phyloP scores from a whole-genome alignment of 345 rosid species.

The Gossypium anomalum region DNA sequence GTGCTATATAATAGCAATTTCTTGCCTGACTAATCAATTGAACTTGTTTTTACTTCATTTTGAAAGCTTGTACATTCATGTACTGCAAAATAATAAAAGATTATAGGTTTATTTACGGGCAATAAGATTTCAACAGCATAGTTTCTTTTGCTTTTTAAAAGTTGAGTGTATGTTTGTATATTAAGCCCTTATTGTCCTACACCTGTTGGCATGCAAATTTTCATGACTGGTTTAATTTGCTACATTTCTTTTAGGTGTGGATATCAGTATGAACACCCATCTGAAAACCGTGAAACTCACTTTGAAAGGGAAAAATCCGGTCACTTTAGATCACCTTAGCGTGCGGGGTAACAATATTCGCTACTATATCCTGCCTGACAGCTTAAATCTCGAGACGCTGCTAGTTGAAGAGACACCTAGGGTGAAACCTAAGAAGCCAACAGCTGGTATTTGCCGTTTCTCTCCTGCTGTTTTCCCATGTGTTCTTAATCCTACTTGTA shows the following conservation, averaged over 20 bases:
- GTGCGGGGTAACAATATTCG: constrained; percentile 95
- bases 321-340: constrained; percentile 83
- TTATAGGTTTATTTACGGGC: neutral
- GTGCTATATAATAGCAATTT: neutral
- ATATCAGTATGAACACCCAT: constrained; percentile 98
- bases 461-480: neutral
- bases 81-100: neutral
- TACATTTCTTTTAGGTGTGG: constrained; percentile 61
- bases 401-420: constrained; percentile 93
- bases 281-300: constrained; percentile 88
- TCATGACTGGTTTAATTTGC: neutral
- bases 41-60: neutral
- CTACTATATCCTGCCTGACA: constrained; percentile 96
- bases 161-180: neutral
- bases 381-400: constrained; percentile 92
- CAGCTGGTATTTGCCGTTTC: constrained; percentile 55
- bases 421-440: constrained; percentile 94
- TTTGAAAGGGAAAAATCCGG: constrained; percentile 88
- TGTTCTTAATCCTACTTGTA: constrained; percentile 1
- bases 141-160: neutral
- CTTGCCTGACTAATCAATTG: neutral
- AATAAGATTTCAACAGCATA: neutral
- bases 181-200: too few relatives aligned
- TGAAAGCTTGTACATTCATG: neutral
- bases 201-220: neutral